Base-by-base conservation (phyloP, 805 yeast species). In the Aciculoconidium aculeatum region DNA sequence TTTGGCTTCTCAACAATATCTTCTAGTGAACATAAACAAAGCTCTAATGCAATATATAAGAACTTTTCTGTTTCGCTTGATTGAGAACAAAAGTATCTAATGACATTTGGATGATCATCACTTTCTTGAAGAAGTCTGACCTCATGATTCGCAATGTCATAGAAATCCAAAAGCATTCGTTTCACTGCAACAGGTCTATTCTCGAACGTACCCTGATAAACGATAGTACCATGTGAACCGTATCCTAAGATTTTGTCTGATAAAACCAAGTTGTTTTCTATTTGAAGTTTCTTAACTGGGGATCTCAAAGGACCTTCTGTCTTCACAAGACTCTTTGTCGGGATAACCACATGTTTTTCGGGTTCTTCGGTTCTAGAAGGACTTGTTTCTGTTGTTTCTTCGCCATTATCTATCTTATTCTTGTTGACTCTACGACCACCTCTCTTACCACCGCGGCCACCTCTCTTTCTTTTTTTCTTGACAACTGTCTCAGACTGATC, bases 201-300 rank as follows among this genome's bases (percentile, higher is more conserved):
- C 49, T 90, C 96, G 58, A 88, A 92, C 4, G 75, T 71, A 1
- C 98, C 98, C 49, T 80, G 76, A 49, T 77, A 86, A 1, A 92
- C 98, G 16, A 90, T 86, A 0, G 98, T 92, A 15, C 98, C 98
- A 44, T 88, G 95, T 1, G 96, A 85, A 1, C 98, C 98, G 51
- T 85, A 86, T 1, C 98, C 98, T 28, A 92, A 58, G n/a, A 87
- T 70, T 16, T 70, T 74, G 38, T 81, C 81, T 0, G 94, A 74
- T 3, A 90, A 72, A 0, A 67, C 61, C 38, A 85, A 54, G 33
- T 71, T 76, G 30, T 67, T 73, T 29, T 70, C 61, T 21, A 59
- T 60, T 34, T 61, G 66, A 12, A 65, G 55, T 35, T 50, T 58
- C 39, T 49, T 53, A 22, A 40, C 39, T 44, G 53, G 45, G 26